Base-by-base conservation (phyloP, 768 basidiomycete species). In the Leccinum disarticulatum region DNA sequence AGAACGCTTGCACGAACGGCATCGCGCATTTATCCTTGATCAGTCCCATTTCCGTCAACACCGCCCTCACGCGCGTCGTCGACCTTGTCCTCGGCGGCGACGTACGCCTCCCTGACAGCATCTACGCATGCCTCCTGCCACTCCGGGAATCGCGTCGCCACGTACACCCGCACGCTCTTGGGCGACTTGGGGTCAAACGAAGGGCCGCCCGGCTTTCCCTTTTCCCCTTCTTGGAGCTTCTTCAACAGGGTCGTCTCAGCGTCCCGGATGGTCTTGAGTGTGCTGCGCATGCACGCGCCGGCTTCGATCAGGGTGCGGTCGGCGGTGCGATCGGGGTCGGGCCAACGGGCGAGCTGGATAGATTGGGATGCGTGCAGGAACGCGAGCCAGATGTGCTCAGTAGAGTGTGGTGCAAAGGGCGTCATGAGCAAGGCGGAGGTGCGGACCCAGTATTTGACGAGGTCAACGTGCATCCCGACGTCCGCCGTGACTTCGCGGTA, bases 1-100 rank as follows among this genome's bases (percentile, higher is more conserved):
- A 95, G 87, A 98, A 91, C 31, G 81, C 77, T 60, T 96, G 92
- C 50, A 95, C 85, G 76, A 98, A 98, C 8, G 96, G 96, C 96
- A 98, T 98, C 48, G 83, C 83, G 49, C 87, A 84, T 80, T 98
- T 98, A 77, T 98, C 95, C 82, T 97, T 98, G 77, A 95, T 88
- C 72, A 98, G 70, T 4, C 92, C 94, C 19, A 79, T 81, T 70
- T 83, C 80, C 9, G 80, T 81, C 71, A 98, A 71, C 64, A 83
- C 65, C 66, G 85, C 79, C 72, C 87, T 83, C 54, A 95, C 84
- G 72, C 86, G 87, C 38, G 77, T 98, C 95, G 69, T 99, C 92
- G 35, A 98, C 88, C 65, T 80, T 82, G 59, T 85, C 81, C 28
- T 77, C 77, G 56, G 77, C 75, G 56, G 79, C 78, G 46, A 77